Base-by-base conservation (phyloP, 1,139 yeast genomes). In the Maudiozyma humilis region DNA sequence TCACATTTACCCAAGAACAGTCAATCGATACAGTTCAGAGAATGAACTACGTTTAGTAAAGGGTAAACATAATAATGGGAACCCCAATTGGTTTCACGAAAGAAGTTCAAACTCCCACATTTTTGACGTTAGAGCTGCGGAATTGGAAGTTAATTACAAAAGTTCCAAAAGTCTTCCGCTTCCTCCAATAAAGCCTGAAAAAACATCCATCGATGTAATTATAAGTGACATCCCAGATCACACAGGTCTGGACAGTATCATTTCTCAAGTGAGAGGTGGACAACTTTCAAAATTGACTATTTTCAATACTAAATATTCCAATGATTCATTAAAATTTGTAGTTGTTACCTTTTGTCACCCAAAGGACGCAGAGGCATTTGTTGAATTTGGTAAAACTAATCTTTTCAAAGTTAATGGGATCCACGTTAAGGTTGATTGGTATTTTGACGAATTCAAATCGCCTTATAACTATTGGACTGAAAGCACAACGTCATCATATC, bases 231-330 rank as follows among this genome's bases (percentile, higher is more conserved):
- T 75, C 15, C 72, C 75, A 0, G 50, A 52, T 0, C 54, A 59
- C 25, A 66, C 71, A 4, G 79, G 84, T 6, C 51, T 79, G 4
- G 69, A 68, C 25, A 67, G 77, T 31, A 61, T 83, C 12, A 53
- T 84, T 15, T 62, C 78, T 1, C 85, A 79, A 50, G 68, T 83
- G 0, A 67, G 73, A 53, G 94, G 95, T 0, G 95, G 95, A 0
- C 87, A 91, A 0, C 63, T 85, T 38, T 88, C 82, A 51, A 72
- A 70, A 48, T 58, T 82, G 2, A 65, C 61, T 3, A 44, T 60
- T 32, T 47, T 51, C 12, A 46, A 48, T 3, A 45, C 49, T 42
- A 51, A 39, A 16, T 30, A 37, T 3, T 25, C 23, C 10, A 40
- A 35, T 4, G 36, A 40, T 10, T 14, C 41, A 4, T 35, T 44